Base-by-base conservation (phyloP, 2,329 filamentous ascomycete genomes). In the Colletotrichum gloeosporioides region DNA sequence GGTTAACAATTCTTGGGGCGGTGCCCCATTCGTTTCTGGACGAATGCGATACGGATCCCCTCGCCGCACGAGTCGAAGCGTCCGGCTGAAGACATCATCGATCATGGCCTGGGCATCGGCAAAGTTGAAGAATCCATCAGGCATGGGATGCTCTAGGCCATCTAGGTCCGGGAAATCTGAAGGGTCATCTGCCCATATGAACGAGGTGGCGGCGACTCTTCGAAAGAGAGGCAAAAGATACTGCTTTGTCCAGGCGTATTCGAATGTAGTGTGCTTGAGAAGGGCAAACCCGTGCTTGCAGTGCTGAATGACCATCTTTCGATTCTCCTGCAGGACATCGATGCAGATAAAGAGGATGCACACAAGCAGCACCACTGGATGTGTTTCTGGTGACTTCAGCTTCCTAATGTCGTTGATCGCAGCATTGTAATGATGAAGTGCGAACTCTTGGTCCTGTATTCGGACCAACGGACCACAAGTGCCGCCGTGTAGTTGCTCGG, bases 401-500 rank as follows among this genome's bases (percentile, higher is more conserved):
- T 25, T 32, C n/a, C 29, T 55, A 39, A 80, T 65, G 29, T 69
- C 39, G 4, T 53, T 69, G 18, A 80, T 78, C 18, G 77, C 72
- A 3, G 44, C 13, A 29, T 75, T 80, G 67, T 70, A 74, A 63
- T 80, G 79, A 36, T 36, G 65, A 3, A 68, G 22, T 4, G 65
- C 65, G 2, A 68, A 68, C 12, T 22, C 27, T 49, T 34, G 12
- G 8, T 68, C 44, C 13, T 34, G 65, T 10, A 68, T 13, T n/a
- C 22, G 31, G 31, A 63, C 12, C 25, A 16, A 5, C 6, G 61
- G 29, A 6, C 32, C 32, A 18, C 27, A n/a, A 1, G 16, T 22
- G 49, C 44, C 18, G n/a, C 29, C 55, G 18, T 69, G 27, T 13
- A 70, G 31, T 15, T 62, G 66, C 78, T 88, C 87, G 68, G 90